Base-by-base conservation (phyloP, 805 yeast species). In the Allodekkera sacchari region DNA sequence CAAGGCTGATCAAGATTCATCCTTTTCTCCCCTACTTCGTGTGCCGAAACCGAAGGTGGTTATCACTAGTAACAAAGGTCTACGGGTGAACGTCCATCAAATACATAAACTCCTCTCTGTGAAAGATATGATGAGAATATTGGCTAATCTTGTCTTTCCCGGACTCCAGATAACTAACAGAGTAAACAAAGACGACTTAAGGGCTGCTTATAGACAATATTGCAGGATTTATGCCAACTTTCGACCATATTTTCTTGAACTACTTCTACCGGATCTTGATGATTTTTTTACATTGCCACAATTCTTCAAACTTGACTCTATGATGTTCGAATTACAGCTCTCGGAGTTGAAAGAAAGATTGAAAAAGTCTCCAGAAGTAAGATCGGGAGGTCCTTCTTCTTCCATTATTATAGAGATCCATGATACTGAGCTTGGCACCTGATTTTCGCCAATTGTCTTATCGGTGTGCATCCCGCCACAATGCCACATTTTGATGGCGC, bases 321-420 rank as follows among this genome's bases (percentile, higher is more conserved):
- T 46, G 3, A 33, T 48, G 36, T 48, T 48, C 33, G 51, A 48
- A 25, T 17, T 50, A 16, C 52, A 48, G 22, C 17, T 45, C 12
- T 36, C 32, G n/a, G 31, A 36, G 16, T 19, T 44, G n/a, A 34
- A 47, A 64, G 80, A 25, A 81, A 75, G 44, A 77, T 71, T 50
- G 63, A 64, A 3, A 59, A 51, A 31, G 80, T 77, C 13, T 36
- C 38, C 15, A 46, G n/a, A n/a, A 61, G 26, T 38, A 57, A 1
- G 87, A 85, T 2, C 77, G 62, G 50, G 56, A 57, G 24, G 69
- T 79, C 22, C 20, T 19, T 31, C 33, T 10, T 7, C 6, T 7
- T 19, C 34, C 7, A 15, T 22, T 13, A 18, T 17, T 6, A 14
- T n/a, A 9, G 39, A 37, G 13, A 33, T 32, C 15, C 26, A 12